Conservation (phyloP, 805 yeast genomes). For the Nakazawaea ishiwadae region DNA sequence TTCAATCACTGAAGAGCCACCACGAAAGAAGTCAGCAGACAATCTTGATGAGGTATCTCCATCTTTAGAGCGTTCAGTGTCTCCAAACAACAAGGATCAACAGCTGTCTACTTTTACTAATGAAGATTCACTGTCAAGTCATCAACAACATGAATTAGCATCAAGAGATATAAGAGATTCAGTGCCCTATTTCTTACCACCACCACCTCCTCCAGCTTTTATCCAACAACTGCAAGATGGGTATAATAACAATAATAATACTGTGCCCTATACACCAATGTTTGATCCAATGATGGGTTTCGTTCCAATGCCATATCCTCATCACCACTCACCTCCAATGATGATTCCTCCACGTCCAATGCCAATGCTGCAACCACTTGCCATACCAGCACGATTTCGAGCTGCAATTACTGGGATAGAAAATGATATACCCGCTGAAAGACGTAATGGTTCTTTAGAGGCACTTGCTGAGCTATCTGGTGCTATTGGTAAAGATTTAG, state of each 20-base stretch:
- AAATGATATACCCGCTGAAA: neutral
- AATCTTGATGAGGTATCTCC: neutral
- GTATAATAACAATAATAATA: too few relatives aligned
- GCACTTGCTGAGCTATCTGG: constrained; percentile 2
- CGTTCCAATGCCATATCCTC: neutral
- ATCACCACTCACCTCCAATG: neutral
- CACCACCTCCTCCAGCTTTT: constrained; percentile 8
- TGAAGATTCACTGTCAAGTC: neutral
- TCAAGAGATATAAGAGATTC: constrained; percentile 6
- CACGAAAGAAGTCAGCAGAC: neutral
- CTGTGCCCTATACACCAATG: neutral
- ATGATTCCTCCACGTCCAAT: neutral
- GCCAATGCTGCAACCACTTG: constrained; percentile 1
- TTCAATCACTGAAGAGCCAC: neutral
- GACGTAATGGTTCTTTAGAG: neutral
- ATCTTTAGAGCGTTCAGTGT: neutral
- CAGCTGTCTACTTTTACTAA: too few relatives aligned
- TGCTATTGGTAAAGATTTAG: neutral
- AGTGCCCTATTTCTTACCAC: constrained; percentile 9
- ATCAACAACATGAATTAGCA: too few relatives aligned
- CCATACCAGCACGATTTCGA: neutral
- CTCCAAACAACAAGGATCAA: constrained; percentile 1
- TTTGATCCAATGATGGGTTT: constrained; percentile 2
- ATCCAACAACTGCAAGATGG: too few relatives aligned
- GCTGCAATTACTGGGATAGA: neutral